Base-by-base conservation (phyloP, 2,329 filamentous ascomycete species). In the Gremmenia infestans region DNA sequence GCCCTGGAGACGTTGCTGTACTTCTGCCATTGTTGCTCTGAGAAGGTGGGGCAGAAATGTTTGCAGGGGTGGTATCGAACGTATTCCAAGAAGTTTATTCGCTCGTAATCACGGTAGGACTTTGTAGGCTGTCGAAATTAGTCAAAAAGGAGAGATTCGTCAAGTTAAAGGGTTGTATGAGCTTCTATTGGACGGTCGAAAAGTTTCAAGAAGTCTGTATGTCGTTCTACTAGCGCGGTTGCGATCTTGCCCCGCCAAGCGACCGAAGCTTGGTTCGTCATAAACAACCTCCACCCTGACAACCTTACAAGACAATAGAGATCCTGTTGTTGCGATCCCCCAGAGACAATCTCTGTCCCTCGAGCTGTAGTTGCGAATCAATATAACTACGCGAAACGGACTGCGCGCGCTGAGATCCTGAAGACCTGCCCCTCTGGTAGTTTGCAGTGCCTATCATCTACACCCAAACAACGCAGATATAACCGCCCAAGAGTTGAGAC, bases 1-100 rank as follows among this genome's bases (percentile, higher is more conserved):
- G 52, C 80, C 77, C 75, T 97, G 92, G 25, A 97, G 79, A 68
- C 83, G 82, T 59, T 87, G 88, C 71, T 96, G 90, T 60, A 81
- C 73, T 60, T 90, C 85, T 55, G 86, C 81, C 86, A 91, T 91
- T 32, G n/a, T 57, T 53, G 50, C 37, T 25, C 28, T 35, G 22
- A 6, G 15, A 19, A 50, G 46, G 32, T 51, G 43, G 55, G 51
- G 55, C 35, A 19, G 36, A 52, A 32, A 19, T 22, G 32, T 9
- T 50, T n/a, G 35, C 8, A 25, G n/a, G 36, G 22, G 37, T 22
- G 36, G 23, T 43, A 14, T 19, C 2, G 22, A 12, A 51, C n/a
- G 17, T 6, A 15, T 7, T 1, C 14, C 5, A 32, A 48, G 14
- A 5, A 32, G 2, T 28, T n/a, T 15, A 11, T 48, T 17, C 14